A percentile compares a stretch with the other conserved stretches of the same genome.
These are phyloP conservation scores for Spathaspora sp. DNA, from an alignment of 1,139 yeast species.

Conservation along the genomic window DNA sequence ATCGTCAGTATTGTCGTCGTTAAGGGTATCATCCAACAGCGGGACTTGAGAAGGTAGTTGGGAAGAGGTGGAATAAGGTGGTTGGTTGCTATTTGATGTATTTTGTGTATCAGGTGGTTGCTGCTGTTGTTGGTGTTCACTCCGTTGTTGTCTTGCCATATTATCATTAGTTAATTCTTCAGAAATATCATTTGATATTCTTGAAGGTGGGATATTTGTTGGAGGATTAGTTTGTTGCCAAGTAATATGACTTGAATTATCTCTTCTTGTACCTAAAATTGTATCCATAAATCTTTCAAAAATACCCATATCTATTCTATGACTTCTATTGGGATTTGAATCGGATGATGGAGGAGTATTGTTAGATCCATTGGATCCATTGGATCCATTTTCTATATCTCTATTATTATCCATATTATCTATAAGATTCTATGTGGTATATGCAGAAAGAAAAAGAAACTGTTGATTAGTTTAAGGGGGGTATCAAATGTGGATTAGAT, in stretches of 20 bases:
- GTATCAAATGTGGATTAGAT: neutral
- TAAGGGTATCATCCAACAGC: neutral
- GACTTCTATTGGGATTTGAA: slow-evolving; percentile 3
- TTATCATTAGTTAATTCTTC: slow-evolving; percentile 1
- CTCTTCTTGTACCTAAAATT: slow-evolving; percentile 6
- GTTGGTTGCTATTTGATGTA: slow-evolving; percentile 1
- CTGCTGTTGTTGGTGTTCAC: neutral
- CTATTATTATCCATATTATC: slow-evolving; percentile 1
- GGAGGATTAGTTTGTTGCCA: neutral
- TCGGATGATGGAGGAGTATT: neutral
- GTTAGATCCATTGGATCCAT: neutral
- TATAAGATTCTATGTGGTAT: neutral
- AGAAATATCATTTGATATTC: neutral
- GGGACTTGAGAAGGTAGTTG: neutral
- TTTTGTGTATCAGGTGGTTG: neutral
- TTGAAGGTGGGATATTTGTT: neutral
- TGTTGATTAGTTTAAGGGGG: neutral
- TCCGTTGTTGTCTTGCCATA: slow-evolving; percentile 1
- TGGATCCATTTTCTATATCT: neutral
- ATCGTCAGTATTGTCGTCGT: slow-evolving; percentile 6
- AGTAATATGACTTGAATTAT: neutral
- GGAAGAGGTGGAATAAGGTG: slow-evolving; percentile 1
- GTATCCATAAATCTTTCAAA: slow-evolving; percentile 14
- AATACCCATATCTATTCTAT: slow-evolving; percentile 9
- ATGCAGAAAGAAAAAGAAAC: neutral